Evolutionary conservation across 1,284 basidiomycete species (phyloP).

Genomic region (Hymenochaete sp.): DNA sequence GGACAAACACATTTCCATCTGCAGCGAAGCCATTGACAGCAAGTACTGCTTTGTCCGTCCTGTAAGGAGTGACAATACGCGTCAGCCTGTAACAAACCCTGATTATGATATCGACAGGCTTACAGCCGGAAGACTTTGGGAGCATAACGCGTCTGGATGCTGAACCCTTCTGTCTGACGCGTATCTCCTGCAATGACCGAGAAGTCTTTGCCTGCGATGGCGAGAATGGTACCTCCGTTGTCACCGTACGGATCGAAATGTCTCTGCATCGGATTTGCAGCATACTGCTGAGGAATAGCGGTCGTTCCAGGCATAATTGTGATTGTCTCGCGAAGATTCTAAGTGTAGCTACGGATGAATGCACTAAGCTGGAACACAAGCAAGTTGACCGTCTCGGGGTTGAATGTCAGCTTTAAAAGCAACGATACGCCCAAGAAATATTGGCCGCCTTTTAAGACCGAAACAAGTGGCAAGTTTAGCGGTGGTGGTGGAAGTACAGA

Average conservation of each 20-base stretch:
- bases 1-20: constrained; percentile 93
- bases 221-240: constrained; percentile 91
- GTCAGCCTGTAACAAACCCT: constrained; percentile 4
- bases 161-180: constrained; percentile 88
- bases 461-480: too few species aligned
- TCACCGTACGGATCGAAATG: constrained; percentile 83
- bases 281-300: neutral
- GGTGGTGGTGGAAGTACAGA: too few species aligned
- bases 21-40: constrained; percentile 94
- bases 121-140: constrained; percentile 82
- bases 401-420: too few species aligned
- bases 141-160: constrained; percentile 93
- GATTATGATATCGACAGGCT: constrained; percentile 12
- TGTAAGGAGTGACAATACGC: constrained; percentile 26
- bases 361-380: too few species aligned
- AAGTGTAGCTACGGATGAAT: too few species aligned
- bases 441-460: too few species aligned
- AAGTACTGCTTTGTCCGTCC: constrained; percentile 87
- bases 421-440: too few species aligned
- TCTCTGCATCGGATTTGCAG: constrained; percentile 30
- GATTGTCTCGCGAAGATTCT: too few species aligned
- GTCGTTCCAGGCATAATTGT: constrained; percentile 12
- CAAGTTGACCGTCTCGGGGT: too few species aligned
- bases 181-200: constrained; percentile 92
- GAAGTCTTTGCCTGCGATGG: constrained; percentile 88